Percentiles rank a stretch among this genome's conserved stretches.
Evolutionary conservation across 192 early-diverging fungal genomes (phyloP).

Genomic region (Helicostylum pulchrum): DNA sequence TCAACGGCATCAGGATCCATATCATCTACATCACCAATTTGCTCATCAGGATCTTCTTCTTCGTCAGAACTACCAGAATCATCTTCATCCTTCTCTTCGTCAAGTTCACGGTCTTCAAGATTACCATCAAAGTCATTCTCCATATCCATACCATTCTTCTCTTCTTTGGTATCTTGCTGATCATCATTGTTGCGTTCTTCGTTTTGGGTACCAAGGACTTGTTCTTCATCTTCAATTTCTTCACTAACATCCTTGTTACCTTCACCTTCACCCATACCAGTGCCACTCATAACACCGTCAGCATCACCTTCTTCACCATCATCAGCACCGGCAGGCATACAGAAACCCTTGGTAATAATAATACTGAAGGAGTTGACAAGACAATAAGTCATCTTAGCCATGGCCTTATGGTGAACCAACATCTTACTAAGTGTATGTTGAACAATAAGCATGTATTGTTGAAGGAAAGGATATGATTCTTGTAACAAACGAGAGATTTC

Average conservation of each 20-base stretch:
- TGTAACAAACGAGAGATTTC: conserved; percentile 39
- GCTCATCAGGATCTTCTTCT: conserved; percentile 78
- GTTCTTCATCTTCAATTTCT: conserved; percentile 96
- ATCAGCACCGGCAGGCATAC: conserved; percentile 68
- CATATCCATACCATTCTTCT: conserved; percentile 90
- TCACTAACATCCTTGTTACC: conserved; percentile 95
- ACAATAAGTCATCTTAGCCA: conserved; percentile 70
- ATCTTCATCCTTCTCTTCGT: conserved; percentile 58
- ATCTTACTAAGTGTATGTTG: conserved; percentile 57
- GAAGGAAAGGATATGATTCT: conserved; percentile 52
- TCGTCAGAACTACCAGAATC: conserved; percentile 73
- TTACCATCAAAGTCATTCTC: conserved; percentile 93
- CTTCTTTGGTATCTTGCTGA: conserved; percentile 71
- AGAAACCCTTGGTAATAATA: conserved; percentile 84
- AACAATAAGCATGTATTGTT: conserved; percentile 61
- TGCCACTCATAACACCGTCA: conserved; percentile 57
- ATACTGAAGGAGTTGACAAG: conserved; percentile 66
- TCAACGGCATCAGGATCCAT: conserved; percentile 87
- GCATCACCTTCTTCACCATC: conserved; percentile 63
- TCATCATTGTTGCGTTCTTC: conserved; percentile 49
- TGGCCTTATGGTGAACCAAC: conserved; percentile 61
- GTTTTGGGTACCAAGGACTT: conserved; percentile 87
- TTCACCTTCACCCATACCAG: conserved; percentile 92
- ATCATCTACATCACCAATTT: conserved; percentile 88
- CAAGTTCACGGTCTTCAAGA: conserved; percentile 80